Percentiles rank a stretch among this genome's conserved stretches.
phyloP scores from a whole-genome alignment of 1,139 yeast species.

The Debaryomycetaceae sp. region DNA sequence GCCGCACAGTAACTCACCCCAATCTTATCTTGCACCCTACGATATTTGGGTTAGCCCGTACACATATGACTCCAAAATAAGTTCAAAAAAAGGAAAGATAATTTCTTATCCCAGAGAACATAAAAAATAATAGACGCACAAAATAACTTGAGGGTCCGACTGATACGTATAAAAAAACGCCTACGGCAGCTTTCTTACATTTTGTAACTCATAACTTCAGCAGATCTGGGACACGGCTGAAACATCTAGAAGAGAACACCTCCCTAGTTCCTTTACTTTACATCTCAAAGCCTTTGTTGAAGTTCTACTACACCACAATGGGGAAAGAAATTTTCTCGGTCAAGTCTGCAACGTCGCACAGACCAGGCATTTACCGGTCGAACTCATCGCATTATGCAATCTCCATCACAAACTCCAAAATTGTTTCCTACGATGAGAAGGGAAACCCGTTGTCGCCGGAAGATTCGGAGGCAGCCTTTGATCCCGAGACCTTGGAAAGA shows the following conservation, averaged over 20 bases:
- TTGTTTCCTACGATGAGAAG: conserved; percentile 27
- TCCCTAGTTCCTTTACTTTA: background rate
- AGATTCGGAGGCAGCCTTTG: conserved; percentile 18
- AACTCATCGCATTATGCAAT: conserved; percentile 12
- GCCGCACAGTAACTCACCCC: too few species aligned
- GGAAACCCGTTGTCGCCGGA: conserved; percentile 24
- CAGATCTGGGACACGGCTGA: background rate
- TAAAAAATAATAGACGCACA: background rate
- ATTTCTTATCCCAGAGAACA: background rate
- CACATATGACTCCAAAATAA: background rate
- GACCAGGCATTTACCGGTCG: conserved; percentile 9
- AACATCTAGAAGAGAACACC: background rate
- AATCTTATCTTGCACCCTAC: too few species aligned
- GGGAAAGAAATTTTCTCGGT: conserved; percentile 7
- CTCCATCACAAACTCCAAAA: conserved; percentile 30
- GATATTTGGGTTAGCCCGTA: too few species aligned
- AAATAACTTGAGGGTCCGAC: too few species aligned
- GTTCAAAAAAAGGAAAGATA: background rate
- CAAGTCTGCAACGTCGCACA: conserved; percentile 7
- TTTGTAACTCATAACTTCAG: too few species aligned
- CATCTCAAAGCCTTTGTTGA: background rate
- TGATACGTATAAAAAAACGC: background rate
- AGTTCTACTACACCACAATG: conserved; percentile 1
- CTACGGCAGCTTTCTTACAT: too few species aligned
- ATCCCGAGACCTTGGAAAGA: conserved; percentile 23